A percentile compares a stretch with the other conserved stretches of the same genome.
phyloP scores from a whole-genome alignment of 345 rosid genomes.

The Aegle marmelos region DNA sequence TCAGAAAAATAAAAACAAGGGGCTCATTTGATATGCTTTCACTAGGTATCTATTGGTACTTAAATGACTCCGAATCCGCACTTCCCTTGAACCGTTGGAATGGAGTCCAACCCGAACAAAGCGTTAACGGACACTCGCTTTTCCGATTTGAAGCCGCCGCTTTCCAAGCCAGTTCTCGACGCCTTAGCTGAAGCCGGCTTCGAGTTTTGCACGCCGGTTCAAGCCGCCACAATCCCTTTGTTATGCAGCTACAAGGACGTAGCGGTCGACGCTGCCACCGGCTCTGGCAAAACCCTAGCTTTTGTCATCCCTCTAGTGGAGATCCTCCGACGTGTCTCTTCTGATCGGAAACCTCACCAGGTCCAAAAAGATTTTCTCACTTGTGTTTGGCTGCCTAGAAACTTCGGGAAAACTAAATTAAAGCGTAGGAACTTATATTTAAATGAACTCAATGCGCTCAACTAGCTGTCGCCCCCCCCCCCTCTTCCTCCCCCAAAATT shows the following conservation, averaged over 20 bases:
- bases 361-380: slow-evolving; percentile 20
- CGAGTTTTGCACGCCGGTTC: slow-evolving; percentile 93
- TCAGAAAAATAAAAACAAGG: neutral
- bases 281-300: slow-evolving; percentile 92
- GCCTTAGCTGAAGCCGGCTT: slow-evolving; percentile 56
- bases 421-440: neutral
- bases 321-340: slow-evolving; percentile 61
- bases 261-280: slow-evolving; percentile 93
- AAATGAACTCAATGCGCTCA: neutral
- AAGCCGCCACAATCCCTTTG: slow-evolving; percentile 80
- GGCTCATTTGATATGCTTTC: neutral
- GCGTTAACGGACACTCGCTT: slow-evolving; percentile 75
- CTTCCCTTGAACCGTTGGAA: neutral
- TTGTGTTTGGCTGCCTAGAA: neutral
- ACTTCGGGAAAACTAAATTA: neutral
- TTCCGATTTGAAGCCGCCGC: slow-evolving; percentile 71
- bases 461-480: no score
- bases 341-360: slow-evolving; percentile 75
- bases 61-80: neutral
- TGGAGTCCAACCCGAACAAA: slow-evolving; percentile 37
- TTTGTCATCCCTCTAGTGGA: slow-evolving; percentile 78
- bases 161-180: slow-evolving; percentile 55
- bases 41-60: neutral
- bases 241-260: slow-evolving; percentile 89
- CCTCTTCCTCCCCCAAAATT: no score